Evolutionary conservation across 2,329 filamentous ascomycete genomes (phyloP).

Genomic region (Botrytis porri): DNA sequence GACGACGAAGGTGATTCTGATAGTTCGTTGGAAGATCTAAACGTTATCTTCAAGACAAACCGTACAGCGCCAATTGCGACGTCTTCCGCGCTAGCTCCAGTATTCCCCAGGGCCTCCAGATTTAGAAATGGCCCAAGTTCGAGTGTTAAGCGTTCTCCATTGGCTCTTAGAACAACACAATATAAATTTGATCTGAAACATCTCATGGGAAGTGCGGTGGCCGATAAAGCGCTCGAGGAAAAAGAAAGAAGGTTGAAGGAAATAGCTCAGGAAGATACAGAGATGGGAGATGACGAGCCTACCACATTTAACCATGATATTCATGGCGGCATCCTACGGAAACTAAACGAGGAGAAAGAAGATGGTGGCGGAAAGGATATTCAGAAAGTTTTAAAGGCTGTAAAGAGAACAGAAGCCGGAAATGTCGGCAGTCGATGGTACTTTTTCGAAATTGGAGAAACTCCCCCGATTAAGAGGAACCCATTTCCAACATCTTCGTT

Average conservation of each 20-base stretch:
- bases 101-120: slow-evolving; percentile 22
- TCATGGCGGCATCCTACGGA: slow-evolving; percentile 13
- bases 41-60: slow-evolving; percentile 32
- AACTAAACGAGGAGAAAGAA: slow-evolving; percentile 31
- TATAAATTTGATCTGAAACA: slow-evolving; percentile 64
- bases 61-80: slow-evolving; percentile 22
- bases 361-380: slow-evolving; percentile 40
- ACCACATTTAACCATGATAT: neutral
- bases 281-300: slow-evolving; percentile 6
- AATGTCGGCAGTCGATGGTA: slow-evolving; percentile 52
- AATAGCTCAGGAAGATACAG: slow-evolving; percentile 23
- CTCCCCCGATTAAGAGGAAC: slow-evolving; percentile 23
- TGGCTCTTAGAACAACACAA: slow-evolving; percentile 42
- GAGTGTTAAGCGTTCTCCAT: slow-evolving; percentile 49
- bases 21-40: slow-evolving; percentile 52
- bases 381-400: slow-evolving; percentile 52
- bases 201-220: slow-evolving; percentile 56
- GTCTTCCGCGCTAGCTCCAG: slow-evolving; percentile 13
- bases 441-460: slow-evolving; percentile 48
- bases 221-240: slow-evolving; percentile 58
- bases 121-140: slow-evolving; percentile 22
- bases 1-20: slow-evolving; percentile 64
- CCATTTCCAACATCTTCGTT: slow-evolving; percentile 32
- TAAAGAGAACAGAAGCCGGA: slow-evolving; percentile 59
- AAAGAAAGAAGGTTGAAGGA: slow-evolving; percentile 46